Conservation (phyloP, 148 eudicot genomes). For the Oxyria digyna region DNA sequence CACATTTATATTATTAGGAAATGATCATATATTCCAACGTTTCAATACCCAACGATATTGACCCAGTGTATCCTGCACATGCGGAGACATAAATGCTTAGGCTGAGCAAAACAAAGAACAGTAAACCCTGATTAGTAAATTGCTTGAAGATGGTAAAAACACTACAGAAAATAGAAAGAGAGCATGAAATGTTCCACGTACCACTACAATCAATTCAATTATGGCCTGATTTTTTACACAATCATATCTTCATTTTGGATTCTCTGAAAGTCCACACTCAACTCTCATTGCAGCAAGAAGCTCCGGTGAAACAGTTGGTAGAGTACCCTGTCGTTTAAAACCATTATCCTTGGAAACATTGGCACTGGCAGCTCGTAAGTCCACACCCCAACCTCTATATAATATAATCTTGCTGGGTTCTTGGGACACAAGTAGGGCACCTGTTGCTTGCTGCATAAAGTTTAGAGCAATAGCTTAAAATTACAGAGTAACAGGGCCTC, state of each 20-base stretch:
- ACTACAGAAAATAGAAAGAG: neutral
- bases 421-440: slow-evolving; percentile 69
- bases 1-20: neutral
- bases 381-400: slow-evolving; percentile 84
- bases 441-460: slow-evolving; percentile 69
- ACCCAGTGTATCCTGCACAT: too few relatives aligned
- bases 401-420: slow-evolving; percentile 86
- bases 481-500: neutral
- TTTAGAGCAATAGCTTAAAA: slow-evolving; percentile 10
- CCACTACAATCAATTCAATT: neutral
- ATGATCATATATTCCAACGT: neutral
- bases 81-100: too few relatives aligned
- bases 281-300: slow-evolving; percentile 74
- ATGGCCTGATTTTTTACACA: neutral
- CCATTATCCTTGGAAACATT: slow-evolving; percentile 8
- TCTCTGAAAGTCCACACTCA: slow-evolving; percentile 53
- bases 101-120: too few relatives aligned
- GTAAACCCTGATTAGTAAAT: neutral
- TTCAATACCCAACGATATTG: neutral
- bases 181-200: neutral
- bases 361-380: slow-evolving; percentile 19
- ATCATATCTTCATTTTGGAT: neutral
- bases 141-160: neutral
- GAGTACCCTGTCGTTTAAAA: slow-evolving; percentile 11
- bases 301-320: slow-evolving; percentile 47